Conservation (phyloP, 495 filamentous ascomycete species). For the Aspergillus coremiiformis region DNA sequence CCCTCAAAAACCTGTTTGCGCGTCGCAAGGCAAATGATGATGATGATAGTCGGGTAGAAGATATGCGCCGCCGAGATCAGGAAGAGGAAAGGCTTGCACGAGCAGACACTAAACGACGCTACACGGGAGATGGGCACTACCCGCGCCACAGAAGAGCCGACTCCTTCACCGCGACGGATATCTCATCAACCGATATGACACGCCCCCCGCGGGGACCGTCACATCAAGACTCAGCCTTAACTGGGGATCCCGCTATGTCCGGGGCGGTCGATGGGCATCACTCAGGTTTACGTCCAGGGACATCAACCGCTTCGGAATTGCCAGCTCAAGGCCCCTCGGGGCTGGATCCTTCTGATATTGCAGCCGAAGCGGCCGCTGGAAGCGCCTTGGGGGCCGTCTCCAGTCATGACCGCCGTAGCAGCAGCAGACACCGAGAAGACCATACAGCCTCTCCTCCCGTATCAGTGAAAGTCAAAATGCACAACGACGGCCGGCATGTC, state of each 20-base stretch:
- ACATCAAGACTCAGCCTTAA: conserved; percentile 25
- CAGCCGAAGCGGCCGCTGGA: conserved; percentile 38
- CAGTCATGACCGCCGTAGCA: conserved; percentile 33
- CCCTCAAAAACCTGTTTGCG: conserved; percentile 58
- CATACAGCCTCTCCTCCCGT: conserved; percentile 54
- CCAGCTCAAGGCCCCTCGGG: conserved; percentile 34
- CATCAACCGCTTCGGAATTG: conserved; percentile 44
- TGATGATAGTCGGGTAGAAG: conserved; percentile 57
- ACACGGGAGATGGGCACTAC: conserved; percentile 55
- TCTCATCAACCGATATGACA: conserved; percentile 36
- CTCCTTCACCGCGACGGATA: conserved; percentile 37
- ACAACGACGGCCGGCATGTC: conserved; percentile 71
- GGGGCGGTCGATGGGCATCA: conserved; percentile 25
- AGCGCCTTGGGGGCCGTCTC: conserved; percentile 29
- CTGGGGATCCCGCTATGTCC: conserved; percentile 28
- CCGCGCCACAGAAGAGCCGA: conserved; percentile 47
- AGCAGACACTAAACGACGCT: conserved; percentile 44
- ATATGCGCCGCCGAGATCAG: conserved; percentile 47
- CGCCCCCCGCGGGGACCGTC: conserved; percentile 28
- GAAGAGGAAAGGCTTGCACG: conserved; percentile 54
- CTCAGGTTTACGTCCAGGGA: conserved; percentile 40
- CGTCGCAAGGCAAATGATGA: conserved; percentile 53
- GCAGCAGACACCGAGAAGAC: conserved; percentile 33
- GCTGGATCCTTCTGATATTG: conserved; percentile 28
- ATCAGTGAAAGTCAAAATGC: conserved; percentile 72